Evolutionary conservation across 768 basidiomycete species (phyloP), one percentile per base, ranked within the genome.

Genomic region (Kwoniella sp.): DNA sequence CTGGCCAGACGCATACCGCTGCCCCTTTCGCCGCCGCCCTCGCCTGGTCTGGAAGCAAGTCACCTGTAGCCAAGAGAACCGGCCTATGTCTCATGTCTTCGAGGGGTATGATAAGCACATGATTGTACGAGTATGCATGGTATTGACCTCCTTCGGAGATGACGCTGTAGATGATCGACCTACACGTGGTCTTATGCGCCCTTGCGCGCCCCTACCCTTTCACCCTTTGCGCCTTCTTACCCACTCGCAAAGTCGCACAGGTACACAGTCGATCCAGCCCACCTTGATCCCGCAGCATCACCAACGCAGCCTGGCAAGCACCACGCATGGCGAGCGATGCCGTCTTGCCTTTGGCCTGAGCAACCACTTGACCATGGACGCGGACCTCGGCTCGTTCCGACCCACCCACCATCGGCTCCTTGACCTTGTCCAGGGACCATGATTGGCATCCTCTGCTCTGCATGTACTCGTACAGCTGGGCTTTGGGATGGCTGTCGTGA

Each of bases 21-120:
- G 19, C 67, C 67, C 3, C 58, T 50, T 29, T 68, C 62, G 8
- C 62, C 62, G 9, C 59, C 59, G 28, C 46, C 59, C 15, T 56
- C 59, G 1, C 59, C 49, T 29, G 10, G 23, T n/a, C n/a, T n/a
- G n/a, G n/a, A n/a, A n/a, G n/a, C n/a, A n/a, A n/a, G n/a, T n/a
- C n/a, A n/a, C n/a, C n/a, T n/a, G n/a, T n/a, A n/a, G 37, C n/a
- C 37, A 39, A 39, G 22, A 22, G 40, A n/a, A n/a, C n/a, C n/a
- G n/a, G n/a, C n/a, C n/a, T n/a, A n/a, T n/a, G n/a, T n/a, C n/a
- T n/a, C n/a, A n/a, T n/a, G n/a, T n/a, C n/a, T n/a, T n/a, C n/a
- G 32, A 33, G 32, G 32, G n/a, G n/a, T 9, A 33, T 9, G 32
- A 33, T 33, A 33, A 33, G 10, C n/a, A 33, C 9, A 33, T 33